Evolutionary conservation across 2,329 filamentous ascomycete genomes (phyloP).

Genomic region (Ascomycota sp.): DNA sequence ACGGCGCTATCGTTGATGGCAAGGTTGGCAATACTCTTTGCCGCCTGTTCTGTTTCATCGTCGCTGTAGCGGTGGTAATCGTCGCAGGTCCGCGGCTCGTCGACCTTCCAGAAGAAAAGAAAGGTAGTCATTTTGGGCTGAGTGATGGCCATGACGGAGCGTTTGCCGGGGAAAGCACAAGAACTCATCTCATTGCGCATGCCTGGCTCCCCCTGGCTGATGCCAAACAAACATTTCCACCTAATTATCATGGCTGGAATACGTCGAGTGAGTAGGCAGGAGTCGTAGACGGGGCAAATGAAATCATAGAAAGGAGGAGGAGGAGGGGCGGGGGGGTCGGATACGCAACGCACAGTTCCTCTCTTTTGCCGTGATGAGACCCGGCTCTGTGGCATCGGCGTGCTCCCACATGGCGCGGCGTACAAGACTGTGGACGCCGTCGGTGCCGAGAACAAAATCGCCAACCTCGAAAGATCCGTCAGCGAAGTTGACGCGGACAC

Average conservation of each 20-base stretch:
- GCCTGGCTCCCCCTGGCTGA: neutral
- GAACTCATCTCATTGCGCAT: neutral
- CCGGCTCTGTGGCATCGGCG: constrained; percentile 2
- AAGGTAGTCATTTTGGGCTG: neutral
- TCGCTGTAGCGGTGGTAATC: constrained; percentile 3
- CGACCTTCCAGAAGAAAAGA: neutral
- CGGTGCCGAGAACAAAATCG: constrained; percentile 19
- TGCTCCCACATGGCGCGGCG: constrained; percentile 7
- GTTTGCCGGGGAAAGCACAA: too few relatives aligned
- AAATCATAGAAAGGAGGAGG: too few relatives aligned
- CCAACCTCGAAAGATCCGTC: constrained; percentile 15
- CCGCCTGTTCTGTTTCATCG: constrained; percentile 10
- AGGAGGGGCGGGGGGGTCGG: too few relatives aligned
- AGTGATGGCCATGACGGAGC: neutral
- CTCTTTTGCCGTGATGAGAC: constrained; percentile 4
- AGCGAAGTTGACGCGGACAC: constrained; percentile 10
- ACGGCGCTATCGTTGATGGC: constrained; percentile 8
- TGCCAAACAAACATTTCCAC: neutral
- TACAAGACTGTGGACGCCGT: constrained; percentile 18
- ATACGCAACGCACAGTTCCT: constrained; percentile 3
- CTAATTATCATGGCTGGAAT: neutral
- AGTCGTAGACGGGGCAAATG: too few relatives aligned
- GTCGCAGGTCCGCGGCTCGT: neutral
- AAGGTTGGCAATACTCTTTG: constrained; percentile 7
- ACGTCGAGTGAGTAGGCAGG: neutral